phyloP scores from a whole-genome alignment of 441 rosid species.

The Corymbia citriodora region DNA sequence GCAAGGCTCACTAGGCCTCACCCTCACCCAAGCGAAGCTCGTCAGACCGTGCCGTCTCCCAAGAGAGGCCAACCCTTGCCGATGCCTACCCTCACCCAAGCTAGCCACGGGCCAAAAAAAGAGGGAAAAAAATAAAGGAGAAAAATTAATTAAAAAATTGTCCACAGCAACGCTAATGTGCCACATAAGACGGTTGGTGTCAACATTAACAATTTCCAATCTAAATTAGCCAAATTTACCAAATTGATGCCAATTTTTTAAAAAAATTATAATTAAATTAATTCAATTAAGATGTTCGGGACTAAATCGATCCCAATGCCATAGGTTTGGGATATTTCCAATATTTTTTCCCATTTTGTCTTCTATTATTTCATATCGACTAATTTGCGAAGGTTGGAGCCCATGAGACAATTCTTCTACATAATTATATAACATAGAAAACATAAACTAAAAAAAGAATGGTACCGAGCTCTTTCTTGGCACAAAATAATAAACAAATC shows the following conservation, averaged over 20 bases:
- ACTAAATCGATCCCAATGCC: rapidly evolving
- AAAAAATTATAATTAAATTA: too few relatives aligned
- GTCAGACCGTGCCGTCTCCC: rapidly evolving
- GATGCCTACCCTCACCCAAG: not conserved
- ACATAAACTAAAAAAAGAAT: too few relatives aligned
- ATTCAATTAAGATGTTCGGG: rapidly evolving
- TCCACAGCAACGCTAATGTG: rapidly evolving
- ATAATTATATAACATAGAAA: not conserved
- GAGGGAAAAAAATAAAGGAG: rapidly evolving
- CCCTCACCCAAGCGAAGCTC: not conserved
- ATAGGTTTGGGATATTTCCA: too few relatives aligned
- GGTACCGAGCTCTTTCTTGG: not conserved
- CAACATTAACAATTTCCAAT: rapidly evolving
- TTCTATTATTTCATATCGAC: not conserved
- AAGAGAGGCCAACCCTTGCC: rapidly evolving
- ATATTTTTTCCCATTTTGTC: not conserved
- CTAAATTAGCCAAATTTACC: rapidly evolving
- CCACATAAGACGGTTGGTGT: rapidly evolving
- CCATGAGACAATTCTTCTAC: not conserved
- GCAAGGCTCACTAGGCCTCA: not conserved
- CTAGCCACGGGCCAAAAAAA: rapidly evolving
- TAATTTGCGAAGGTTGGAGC: not conserved
- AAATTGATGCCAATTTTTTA: too few relatives aligned
- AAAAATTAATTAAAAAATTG: too few relatives aligned
- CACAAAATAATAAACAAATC: not conserved